These are phyloP conservation scores for Linnemannia zychae DNA, from an alignment of 192 early-diverging fungal species.

Conservation along the genomic window DNA sequence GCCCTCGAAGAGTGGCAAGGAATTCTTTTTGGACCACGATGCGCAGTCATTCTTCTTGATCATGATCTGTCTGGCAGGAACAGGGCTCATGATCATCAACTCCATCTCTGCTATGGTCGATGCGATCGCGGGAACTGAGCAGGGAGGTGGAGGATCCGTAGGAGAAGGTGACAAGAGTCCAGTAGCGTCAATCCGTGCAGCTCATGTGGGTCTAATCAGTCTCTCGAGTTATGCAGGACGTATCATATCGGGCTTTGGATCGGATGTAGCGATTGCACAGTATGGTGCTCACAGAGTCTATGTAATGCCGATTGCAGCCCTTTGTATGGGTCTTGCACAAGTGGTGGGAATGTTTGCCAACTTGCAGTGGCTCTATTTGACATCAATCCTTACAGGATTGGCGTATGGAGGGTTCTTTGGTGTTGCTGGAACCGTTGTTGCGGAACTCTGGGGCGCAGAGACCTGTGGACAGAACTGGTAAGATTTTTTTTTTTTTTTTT, in stretches of 20 bases:
- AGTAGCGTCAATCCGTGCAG: slow-evolving; percentile 29
- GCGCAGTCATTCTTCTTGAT: slow-evolving; percentile 37
- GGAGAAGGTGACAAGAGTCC: neutral
- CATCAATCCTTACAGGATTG: slow-evolving; percentile 35
- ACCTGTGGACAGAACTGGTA: slow-evolving; percentile 56
- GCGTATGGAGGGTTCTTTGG: slow-evolving; percentile 55
- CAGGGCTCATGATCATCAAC: slow-evolving; percentile 54
- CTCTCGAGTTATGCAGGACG: slow-evolving; percentile 39
- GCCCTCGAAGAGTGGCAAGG: slow-evolving; percentile 28
- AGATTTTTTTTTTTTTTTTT: neutral
- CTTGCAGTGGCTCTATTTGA: slow-evolving; percentile 28
- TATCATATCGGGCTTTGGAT: slow-evolving; percentile 23
- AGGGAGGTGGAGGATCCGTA: too few relatives aligned
- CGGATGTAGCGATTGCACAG: slow-evolving; percentile 26
- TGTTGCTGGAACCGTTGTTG: slow-evolving; percentile 49
- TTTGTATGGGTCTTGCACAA: slow-evolving; percentile 38
- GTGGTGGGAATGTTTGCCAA: slow-evolving; percentile 35
- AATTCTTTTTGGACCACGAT: slow-evolving; percentile 41
- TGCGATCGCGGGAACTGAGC: slow-evolving; percentile 24
- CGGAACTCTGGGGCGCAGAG: slow-evolving; percentile 46
- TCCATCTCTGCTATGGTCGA: slow-evolving; percentile 51
- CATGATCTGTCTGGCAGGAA: slow-evolving; percentile 43
- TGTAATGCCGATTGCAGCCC: slow-evolving; percentile 24
- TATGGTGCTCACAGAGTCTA: slow-evolving; percentile 30
- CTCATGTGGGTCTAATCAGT: slow-evolving; percentile 45